Base-by-base conservation (phyloP, 73 alveolate genomes). In the Tetrahymena thermophila region DNA sequence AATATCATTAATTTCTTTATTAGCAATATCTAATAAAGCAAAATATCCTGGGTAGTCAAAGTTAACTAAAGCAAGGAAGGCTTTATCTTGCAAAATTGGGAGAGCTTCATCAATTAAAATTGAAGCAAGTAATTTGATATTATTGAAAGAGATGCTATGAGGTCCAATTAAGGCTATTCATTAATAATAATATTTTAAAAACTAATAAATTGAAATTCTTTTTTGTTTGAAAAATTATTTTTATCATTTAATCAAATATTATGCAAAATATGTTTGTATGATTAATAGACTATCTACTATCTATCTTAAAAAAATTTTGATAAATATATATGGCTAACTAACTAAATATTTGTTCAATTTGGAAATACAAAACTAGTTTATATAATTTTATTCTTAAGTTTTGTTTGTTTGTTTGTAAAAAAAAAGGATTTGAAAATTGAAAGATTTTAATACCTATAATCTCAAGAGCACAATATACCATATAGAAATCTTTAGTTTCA, bases 1-100 rank as follows among this genome's bases (percentile, higher is more conserved):
- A 40, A 97, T 94, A 93, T 98, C 97, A 58, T 96, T 97, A 58
- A 97, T 97, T 94, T 98, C 99, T 89, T 97, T 98, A 34, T 97
- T 94, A 38, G 99, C 99, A 85, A 98, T 94, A 85, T 97, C 98
- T 21, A 98, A 95, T 21, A 98, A 95, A n/a, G 98, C 96, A 40
- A 96, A 93, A 38, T 97, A 94, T 14, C 99, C 99, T 85, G 95
- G 97, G 93, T 89, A 97, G 44, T 98, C 99, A 10, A 97, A 94
- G 85, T 97, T 94, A 94, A 97, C 96, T 83, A 96, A 94, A 84
- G 98, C 97, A 96, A 96, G 98, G 85, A 98, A 98, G 94, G 98
- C 94, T 71, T 71, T 71, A 71, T 71, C 89, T 23, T 97, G 96
- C n/a, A 97, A 94, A 85, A 96, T 97, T 5, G 97, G 98, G 25